Evolutionary conservation across 108 stramenopile species (phyloP), one percentile per base, ranked within the genome.

Genomic region (Nitzschia sp.): DNA sequence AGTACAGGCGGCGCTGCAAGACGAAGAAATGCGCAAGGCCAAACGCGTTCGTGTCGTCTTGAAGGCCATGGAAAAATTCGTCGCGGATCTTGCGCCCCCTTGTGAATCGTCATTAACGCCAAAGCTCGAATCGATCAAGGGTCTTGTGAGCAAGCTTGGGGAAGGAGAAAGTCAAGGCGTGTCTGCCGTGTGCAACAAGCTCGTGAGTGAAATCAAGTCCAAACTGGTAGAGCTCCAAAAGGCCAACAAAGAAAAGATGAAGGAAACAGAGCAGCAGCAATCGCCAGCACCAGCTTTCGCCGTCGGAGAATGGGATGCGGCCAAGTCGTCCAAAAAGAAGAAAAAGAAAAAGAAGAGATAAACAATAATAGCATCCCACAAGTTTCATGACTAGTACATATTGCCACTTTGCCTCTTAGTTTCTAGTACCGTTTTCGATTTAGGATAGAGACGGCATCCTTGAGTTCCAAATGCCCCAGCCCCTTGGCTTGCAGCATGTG

Each of bases 401-500:
- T n/a, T n/a, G n/a, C n/a, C n/a, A n/a, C n/a, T n/a, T n/a, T n/a
- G n/a, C 47, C 23, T 15, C 46, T 4, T 49, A n/a, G 8, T 46
- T 65, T 65, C 56, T 66, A 65, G 68, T 79, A 73, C 32, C 64
- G 57, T 64, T 85, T 59, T 29, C 92, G 82, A 76, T 91, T 91
- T 21, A 94, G 56, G 42, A 94, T 83, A 0, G 86, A 88, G 35
- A 94, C 54, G 5, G 82, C 86, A 53, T 93, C 87, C 33, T 72
- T 86, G 45, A 94, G 47, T 0, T 81, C 74, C 48, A 88, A 55
- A 25, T 57, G 59, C 5, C 49, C 51, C 45, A 85, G 76, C 1
- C 85, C 85, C 61, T 91, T 94, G 24, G 92, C 88, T 51, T 61
- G 59, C 1, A 94, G 33, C 92, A 91, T 94, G 31, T 61, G 69